phyloP scores from a whole-genome alignment of 805 yeast genomes.

The Candida fluviatilis region DNA sequence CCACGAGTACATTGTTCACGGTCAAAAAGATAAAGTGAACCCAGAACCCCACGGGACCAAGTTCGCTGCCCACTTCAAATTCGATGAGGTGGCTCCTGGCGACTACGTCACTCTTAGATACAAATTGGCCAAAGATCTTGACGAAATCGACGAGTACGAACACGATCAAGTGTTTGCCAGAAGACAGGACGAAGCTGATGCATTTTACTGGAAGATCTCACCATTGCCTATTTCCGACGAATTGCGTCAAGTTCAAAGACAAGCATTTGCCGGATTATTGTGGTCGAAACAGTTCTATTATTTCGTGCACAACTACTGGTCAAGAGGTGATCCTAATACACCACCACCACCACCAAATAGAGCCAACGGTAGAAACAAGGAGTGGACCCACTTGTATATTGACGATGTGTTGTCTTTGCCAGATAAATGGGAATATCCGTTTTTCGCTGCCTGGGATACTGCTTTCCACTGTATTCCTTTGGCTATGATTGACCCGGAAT shows the following conservation, averaged over 20 bases:
- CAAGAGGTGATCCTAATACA: slow-evolving; percentile 74
- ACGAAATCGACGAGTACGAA: slow-evolving; percentile 64
- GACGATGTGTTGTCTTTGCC: slow-evolving; percentile 88
- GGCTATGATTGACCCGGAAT: slow-evolving; percentile 90
- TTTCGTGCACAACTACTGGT: slow-evolving; percentile 83
- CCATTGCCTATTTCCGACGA: slow-evolving; percentile 82
- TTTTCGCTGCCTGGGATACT: slow-evolving; percentile 96
- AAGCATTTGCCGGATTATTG: slow-evolving; percentile 88
- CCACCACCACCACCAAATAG: slow-evolving; percentile 75
- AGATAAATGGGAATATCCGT: slow-evolving; percentile 95
- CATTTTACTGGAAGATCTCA: slow-evolving; percentile 82
- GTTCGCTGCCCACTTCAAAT: slow-evolving; percentile 77
- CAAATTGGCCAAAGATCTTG: slow-evolving; percentile 46
- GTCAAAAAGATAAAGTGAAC: slow-evolving; percentile 56
- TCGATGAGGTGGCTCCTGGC: slow-evolving; percentile 79
- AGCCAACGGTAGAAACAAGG: slow-evolving; percentile 81
- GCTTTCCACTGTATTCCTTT: slow-evolving; percentile 92
- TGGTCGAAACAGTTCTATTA: slow-evolving; percentile 94
- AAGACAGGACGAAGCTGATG: slow-evolving; percentile 86
- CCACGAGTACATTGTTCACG: slow-evolving; percentile 75
- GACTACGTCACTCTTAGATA: slow-evolving; percentile 84
- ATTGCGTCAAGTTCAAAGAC: slow-evolving; percentile 80
- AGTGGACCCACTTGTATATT: slow-evolving; percentile 85
- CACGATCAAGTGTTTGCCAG: slow-evolving; percentile 66
- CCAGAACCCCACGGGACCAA: slow-evolving; percentile 76